phyloP scores from a whole-genome alignment of 1,139 yeast species.

The Diutina pseudorugosa region DNA sequence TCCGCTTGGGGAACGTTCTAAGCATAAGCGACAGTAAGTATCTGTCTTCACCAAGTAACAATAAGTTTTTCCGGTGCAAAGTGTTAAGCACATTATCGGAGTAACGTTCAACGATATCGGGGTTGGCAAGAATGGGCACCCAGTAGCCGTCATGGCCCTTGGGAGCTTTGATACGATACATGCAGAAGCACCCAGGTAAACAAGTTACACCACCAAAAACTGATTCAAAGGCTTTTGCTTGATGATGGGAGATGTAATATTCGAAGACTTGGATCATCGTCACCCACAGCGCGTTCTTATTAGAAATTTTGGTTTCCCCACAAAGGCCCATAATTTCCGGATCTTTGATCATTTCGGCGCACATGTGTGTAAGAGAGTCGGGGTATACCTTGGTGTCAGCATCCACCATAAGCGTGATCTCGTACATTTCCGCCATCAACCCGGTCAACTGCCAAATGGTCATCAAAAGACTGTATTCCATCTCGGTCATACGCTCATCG shows the following conservation, averaged over 20 bases:
- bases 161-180: slow-evolving; percentile 91
- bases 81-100: slow-evolving; percentile 83
- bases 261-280: slow-evolving; percentile 94
- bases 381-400: slow-evolving; percentile 93
- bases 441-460: slow-evolving; percentile 85
- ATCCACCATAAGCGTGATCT: slow-evolving; percentile 85
- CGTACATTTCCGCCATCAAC: slow-evolving; percentile 77
- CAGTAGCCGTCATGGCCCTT: slow-evolving; percentile 85
- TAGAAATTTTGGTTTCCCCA: slow-evolving; percentile 93
- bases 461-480: slow-evolving; percentile 72
- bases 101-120: slow-evolving; percentile 92
- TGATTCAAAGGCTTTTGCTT: slow-evolving; percentile 91
- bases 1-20: slow-evolving; percentile 85
- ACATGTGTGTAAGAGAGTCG: slow-evolving; percentile 86
- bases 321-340: slow-evolving; percentile 90
- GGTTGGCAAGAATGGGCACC: slow-evolving; percentile 94
- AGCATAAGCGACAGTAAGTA: slow-evolving; percentile 82
- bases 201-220: slow-evolving; percentile 96
- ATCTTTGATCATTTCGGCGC: slow-evolving; percentile 84
- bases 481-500: slow-evolving; percentile 93
- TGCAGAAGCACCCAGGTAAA: slow-evolving; percentile 94
- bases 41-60: slow-evolving; percentile 89
- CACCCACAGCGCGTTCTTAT: slow-evolving; percentile 81
- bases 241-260: slow-evolving; percentile 92
- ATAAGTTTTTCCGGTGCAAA: slow-evolving; percentile 78